Percentiles rank a stretch among this genome's conserved stretches.
phyloP scores from a whole-genome alignment of 768 basidiomycete genomes.

The Podaxis rugospora region DNA sequence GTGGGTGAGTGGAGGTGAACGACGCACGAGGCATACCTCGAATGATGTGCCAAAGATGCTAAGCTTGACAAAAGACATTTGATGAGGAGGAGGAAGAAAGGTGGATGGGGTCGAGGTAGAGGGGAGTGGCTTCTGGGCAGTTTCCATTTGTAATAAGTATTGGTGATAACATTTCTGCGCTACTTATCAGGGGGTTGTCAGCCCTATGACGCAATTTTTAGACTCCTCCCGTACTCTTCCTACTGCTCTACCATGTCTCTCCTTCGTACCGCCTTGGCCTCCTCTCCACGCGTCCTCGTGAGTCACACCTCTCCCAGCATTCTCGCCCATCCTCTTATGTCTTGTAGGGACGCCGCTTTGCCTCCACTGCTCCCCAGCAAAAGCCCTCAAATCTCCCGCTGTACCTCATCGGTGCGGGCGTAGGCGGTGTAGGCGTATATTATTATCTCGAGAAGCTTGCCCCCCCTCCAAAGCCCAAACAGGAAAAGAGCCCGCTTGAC shows the following conservation, averaged over 20 bases:
- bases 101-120: conserved; percentile 14
- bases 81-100: conserved; percentile 14
- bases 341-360: conserved; percentile 27
- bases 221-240: conserved; percentile 1
- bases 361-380: conserved; percentile 36
- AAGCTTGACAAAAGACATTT: conserved; percentile 95
- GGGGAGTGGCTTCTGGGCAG: conserved; percentile 17
- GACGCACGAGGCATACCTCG: conserved; percentile 51
- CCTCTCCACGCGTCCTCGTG: conserved; percentile 40
- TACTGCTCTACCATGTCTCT: conserved; percentile 35
- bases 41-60: conserved; percentile 98
- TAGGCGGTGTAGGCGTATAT: conserved; percentile 39
- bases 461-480: conserved; percentile 28
- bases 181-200: conserved; percentile 1
- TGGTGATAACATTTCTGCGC: conserved; percentile 9
- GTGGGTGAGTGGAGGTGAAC: conserved; percentile 16
- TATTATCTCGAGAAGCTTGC: conserved; percentile 42
- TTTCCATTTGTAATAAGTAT: conserved; percentile 13
- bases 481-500: conserved; percentile 68
- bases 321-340: not conserved
- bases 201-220: conserved; percentile 9
- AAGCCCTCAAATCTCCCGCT: conserved; percentile 46
- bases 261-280: conserved; percentile 25
- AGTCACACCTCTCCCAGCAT: conserved; percentile 11
- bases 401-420: conserved; percentile 45